A percentile compares a stretch with the other conserved stretches of the same genome.
Conservation (phyloP, 2,329 filamentous ascomycete species). For the Chrysoporthe deuterocubensis region DNA sequence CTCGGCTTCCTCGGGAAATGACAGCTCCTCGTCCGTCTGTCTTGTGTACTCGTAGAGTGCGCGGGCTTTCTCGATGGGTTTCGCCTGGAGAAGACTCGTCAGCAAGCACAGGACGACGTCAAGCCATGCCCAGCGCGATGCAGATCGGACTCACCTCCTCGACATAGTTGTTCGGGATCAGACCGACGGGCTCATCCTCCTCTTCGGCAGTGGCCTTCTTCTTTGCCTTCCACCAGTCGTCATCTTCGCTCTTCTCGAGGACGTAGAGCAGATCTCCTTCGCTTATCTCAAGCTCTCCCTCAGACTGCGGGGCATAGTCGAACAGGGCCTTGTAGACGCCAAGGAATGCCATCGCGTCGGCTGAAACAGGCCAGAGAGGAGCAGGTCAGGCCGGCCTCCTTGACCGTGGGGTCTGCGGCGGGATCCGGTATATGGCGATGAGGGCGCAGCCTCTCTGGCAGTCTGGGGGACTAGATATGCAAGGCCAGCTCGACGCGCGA, state of each 20-base stretch:
- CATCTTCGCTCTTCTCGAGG: constrained; percentile 76
- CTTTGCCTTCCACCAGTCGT: constrained; percentile 96
- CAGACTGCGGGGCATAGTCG: constrained; percentile 86
- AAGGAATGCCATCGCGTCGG: constrained; percentile 77
- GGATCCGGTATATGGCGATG: background rate
- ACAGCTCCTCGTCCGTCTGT: constrained; percentile 97
- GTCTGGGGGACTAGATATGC: constrained; percentile 4
- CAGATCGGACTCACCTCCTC: constrained; percentile 71
- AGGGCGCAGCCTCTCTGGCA: background rate
- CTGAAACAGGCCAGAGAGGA: constrained; percentile 18
- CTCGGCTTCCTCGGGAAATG: constrained; percentile 85
- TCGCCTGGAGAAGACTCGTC: constrained; percentile 2
- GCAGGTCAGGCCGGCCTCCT: constrained; percentile 3
- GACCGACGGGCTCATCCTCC: constrained; percentile 86
- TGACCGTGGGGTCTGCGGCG: constrained; percentile 9
- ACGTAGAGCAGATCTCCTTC: constrained; percentile 91
- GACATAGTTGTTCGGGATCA: constrained; percentile 94
- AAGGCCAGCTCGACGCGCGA: constrained; percentile 18
- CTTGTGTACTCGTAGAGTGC: constrained; percentile 98
- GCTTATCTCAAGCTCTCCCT: constrained; percentile 80
- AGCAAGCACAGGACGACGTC: constrained; percentile 7
- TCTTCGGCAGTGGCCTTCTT: constrained; percentile 84
- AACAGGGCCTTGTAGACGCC: constrained; percentile 90
- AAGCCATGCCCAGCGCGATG: background rate
- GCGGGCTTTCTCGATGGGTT: constrained; percentile 69